Evolutionary conservation across 257 asterid species (phyloP), one percentile per base, ranked within the genome.

Genomic region (Penstemon barbatus): DNA sequence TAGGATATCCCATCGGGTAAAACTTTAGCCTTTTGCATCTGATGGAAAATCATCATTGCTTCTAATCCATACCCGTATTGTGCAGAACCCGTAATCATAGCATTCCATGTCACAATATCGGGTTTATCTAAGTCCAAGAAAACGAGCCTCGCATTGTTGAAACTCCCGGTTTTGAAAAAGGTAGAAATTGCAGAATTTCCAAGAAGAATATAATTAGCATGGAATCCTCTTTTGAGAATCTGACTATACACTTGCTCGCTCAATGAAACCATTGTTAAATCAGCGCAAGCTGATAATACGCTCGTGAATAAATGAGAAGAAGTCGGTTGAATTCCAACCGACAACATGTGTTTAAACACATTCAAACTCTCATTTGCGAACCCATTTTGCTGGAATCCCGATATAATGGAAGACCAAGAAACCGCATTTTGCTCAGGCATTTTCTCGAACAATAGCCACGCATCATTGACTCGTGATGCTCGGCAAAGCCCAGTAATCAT

Each of bases 371-470:
- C 82, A 45, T 61, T 33, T 33, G 74, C 63, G 18, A 76, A 77
- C 33, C 83, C 85, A 62, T 81, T 83, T 68, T 81, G 81, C 46
- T 81, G 79, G 75, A 69, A 79, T n/a, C 88, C 88, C 12, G 91
- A 82, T 18, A 80, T 69, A 41, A 80, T n/a, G 8, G 82, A 78
- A 51, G 85, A 78, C 86, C 91, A 85, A 60, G 88, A 80, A 78
- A 85, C 79, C 8, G 72, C 51, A 38, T 83, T 79, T 43, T 74
- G 78, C 38, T 79, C 68, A 7, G 70, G 73, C 75, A 81, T 79
- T 42, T 67, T 70, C 70, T 79, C 69, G 53, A 81, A 75, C 60
- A 85, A 65, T 9, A 65, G 58, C 54, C 75, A 64, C 5, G 89
- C 85, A 3, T 69, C 81, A 11, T 71, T 75, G 57, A 71, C 70